Percentiles rank a stretch among this genome's conserved stretches.
phyloP scores from a whole-genome alignment of 2,329 filamentous ascomycete species.

The Aspergillus ochraceus region DNA sequence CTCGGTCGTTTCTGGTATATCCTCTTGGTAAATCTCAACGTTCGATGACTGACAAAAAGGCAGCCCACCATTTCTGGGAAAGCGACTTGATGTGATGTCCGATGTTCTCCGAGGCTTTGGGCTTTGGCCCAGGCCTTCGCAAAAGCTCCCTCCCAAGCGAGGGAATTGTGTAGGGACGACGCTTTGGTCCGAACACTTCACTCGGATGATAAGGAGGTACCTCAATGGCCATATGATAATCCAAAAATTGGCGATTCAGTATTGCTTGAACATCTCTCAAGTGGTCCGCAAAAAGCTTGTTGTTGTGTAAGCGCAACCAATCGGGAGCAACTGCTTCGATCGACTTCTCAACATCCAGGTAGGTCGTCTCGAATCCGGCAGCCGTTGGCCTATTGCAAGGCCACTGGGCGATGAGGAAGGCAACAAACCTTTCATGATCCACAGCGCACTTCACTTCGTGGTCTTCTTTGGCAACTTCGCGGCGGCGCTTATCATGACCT shows the following conservation, averaged over 20 bases:
- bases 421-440: constrained; percentile 42
- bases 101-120: neutral
- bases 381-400: constrained; percentile 41
- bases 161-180: constrained; percentile 1
- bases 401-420: constrained; percentile 48
- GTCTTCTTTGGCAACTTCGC: constrained; percentile 3
- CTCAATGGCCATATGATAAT: neutral
- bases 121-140: constrained; percentile 1
- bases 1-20: constrained; percentile 15
- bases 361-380: constrained; percentile 23
- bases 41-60: no score
- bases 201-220: no score
- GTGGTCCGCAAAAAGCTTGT: constrained; percentile 48
- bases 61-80: no score
- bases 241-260: constrained; percentile 31
- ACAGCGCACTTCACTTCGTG: constrained; percentile 32
- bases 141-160: constrained; percentile 8
- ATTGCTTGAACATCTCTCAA: constrained; percentile 46
- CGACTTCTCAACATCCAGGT: constrained; percentile 42
- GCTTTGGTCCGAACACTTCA: neutral
- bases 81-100: neutral
- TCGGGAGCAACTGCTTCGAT: constrained; percentile 44
- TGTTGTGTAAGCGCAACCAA: constrained; percentile 53
- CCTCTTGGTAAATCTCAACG: neutral
- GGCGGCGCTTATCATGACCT: constrained; percentile 20